Conservation (phyloP, 805 yeast genomes). For the Wickerhamiella nectarea region DNA sequence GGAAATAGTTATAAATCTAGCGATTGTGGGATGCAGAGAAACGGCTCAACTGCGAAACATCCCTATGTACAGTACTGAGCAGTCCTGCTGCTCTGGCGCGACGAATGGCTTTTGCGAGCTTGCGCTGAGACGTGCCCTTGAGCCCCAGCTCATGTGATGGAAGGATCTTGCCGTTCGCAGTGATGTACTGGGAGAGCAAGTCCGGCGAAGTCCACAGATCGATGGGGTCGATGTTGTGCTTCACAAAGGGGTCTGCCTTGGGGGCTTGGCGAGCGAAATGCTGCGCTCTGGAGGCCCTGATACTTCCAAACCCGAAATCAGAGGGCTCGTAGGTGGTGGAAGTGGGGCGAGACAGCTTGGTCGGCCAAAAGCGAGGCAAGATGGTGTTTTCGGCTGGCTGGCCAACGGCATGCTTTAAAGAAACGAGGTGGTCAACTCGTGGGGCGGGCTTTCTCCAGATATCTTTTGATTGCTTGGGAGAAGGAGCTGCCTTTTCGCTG, state of each 20-base stretch:
- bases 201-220: constrained; percentile 63
- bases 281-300: constrained; percentile 19
- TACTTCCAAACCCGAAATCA: constrained; percentile 54
- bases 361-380: constrained; percentile 6
- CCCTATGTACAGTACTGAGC: constrained; percentile 50
- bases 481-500: background rate
- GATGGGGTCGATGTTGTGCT: constrained; percentile 37
- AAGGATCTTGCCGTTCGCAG: constrained; percentile 61
- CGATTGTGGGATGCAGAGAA: background rate
- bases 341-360: constrained; percentile 8
- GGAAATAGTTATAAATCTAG: background rate
- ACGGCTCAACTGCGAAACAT: constrained; percentile 2
- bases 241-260: constrained; percentile 23
- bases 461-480: background rate
- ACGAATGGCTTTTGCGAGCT: constrained; percentile 61
- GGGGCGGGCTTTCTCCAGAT: background rate
- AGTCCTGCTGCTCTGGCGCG: constrained; percentile 72
- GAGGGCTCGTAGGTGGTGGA: constrained; percentile 60
- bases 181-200: constrained; percentile 48
- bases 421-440: background rate
- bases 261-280: constrained; percentile 6
- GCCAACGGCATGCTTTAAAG: background rate
- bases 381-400: background rate
- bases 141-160: constrained; percentile 63
- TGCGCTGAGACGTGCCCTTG: constrained; percentile 50